These are phyloP conservation scores for Nicotiana undulata DNA, from an alignment of 257 asterid species.

Conservation along the genomic window DNA sequence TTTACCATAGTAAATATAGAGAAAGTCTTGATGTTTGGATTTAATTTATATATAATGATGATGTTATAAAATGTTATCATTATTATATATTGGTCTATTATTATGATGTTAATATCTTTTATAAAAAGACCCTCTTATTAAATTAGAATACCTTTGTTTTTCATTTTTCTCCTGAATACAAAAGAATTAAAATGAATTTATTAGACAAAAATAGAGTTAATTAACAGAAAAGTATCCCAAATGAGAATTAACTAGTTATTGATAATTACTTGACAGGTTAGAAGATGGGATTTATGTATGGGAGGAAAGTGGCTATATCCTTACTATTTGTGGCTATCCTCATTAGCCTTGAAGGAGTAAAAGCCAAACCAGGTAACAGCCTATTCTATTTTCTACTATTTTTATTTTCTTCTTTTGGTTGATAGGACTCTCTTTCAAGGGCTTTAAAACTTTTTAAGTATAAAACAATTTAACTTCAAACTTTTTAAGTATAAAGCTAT, in stretches of 20 bases:
- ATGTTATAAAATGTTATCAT: too few species aligned
- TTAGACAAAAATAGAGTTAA: not conserved
- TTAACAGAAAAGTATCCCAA: not conserved
- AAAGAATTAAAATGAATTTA: not conserved
- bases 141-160: not conserved
- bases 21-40: too few species aligned
- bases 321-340: constrained; percentile 12
- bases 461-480: too few species aligned
- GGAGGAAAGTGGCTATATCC: not conserved
- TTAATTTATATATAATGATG: too few species aligned
- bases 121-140: not conserved
- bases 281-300: not conserved
- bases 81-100: too few species aligned
- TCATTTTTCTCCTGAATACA: not conserved
- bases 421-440: too few species aligned
- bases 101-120: not conserved
- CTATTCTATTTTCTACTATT: not conserved
- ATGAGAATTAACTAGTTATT: not conserved
- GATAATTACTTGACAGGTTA: not conserved
- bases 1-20: too few species aligned
- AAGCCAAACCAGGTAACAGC: not conserved
- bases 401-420: not conserved
- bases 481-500: too few species aligned
- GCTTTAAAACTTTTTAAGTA: too few species aligned
- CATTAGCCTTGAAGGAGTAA: constrained; percentile 20